Percentiles rank a stretch among this genome's conserved stretches.
Evolutionary conservation across 768 basidiomycete genomes (phyloP).

Genomic region (Serendipita sp.): DNA sequence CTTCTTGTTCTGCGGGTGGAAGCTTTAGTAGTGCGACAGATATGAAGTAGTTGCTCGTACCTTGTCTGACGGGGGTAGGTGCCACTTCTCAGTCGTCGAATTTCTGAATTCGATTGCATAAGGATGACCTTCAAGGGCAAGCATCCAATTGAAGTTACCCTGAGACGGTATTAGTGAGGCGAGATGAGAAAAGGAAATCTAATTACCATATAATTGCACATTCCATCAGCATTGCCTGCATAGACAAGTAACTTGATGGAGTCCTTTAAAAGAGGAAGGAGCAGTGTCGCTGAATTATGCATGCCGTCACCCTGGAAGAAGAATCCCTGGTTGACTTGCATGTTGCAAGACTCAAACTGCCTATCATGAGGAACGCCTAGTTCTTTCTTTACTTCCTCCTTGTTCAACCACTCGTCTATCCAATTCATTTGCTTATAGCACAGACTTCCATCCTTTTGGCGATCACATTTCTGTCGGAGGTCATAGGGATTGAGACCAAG

Average conservation of each 20-base stretch:
- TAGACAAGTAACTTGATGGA: slow-evolving; percentile 80
- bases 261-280: slow-evolving; percentile 66
- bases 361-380: slow-evolving; percentile 50
- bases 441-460: slow-evolving; percentile 8
- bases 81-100: slow-evolving; percentile 4
- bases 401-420: slow-evolving; percentile 83
- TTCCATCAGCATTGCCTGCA: slow-evolving; percentile 76
- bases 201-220: slow-evolving; percentile 71
- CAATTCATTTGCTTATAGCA: slow-evolving; percentile 72
- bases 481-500: slow-evolving; percentile 83
- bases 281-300: slow-evolving; percentile 62
- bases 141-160: slow-evolving; percentile 4
- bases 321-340: slow-evolving; percentile 67
- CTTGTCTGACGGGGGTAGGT: background rate
- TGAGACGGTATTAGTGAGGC: background rate
- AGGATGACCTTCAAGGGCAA: background rate
- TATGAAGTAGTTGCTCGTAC: background rate
- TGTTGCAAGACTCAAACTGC: slow-evolving; percentile 36
- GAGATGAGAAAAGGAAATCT: background rate
- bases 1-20: slow-evolving; percentile 47
- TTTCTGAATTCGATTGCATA: background rate
- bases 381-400: slow-evolving; percentile 54
- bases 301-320: slow-evolving; percentile 68
- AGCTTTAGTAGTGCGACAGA: background rate
- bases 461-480: slow-evolving; percentile 29